Base-by-base conservation (phyloP, 345 rosid genomes). In the Excoecaria cochinchinensis region DNA sequence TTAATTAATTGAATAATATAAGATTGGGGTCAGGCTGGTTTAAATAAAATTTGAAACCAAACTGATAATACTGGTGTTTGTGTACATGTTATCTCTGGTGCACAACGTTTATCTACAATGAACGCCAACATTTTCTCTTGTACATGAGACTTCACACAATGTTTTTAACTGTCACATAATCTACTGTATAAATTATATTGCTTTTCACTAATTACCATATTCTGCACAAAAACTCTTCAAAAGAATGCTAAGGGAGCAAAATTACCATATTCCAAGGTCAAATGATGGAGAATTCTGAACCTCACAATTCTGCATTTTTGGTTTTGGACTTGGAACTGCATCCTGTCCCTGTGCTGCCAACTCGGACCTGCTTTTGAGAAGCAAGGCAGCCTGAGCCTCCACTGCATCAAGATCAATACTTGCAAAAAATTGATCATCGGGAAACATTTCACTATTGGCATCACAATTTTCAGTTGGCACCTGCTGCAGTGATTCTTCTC, bases 401-500 rank as follows among this genome's bases (percentile, higher is more conserved):
- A 95, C 74, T 3, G 94, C 97, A 74, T 95, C 97, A 56, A 95
- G 89, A 82, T 92, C 97, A 39, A 94, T 63, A 50, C 84, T 61
- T 22, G 87, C 97, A 22, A 83, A 95, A 81, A 95, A 95, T 74
- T 86, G 87, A 81, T 92, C 98, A 67, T 94, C 98, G 63, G 83
- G 85, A 36, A 78, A 74, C 14, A 59, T 70, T 12, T 86, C 84
- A 1, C 31, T 74, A 6, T 80, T 59, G 14, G 36, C 76, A 17
- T 72, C 79, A 38, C 17, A 16, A 25, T 67, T 69, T 22, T 74
- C 81, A 12, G 67, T 57, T n/a, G 77, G 70, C 68, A 25, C 60
- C 79, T 69, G 80, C 56, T 67, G 74, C 60, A 81, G 47, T 74
- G 77, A 36, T 72, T 84, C 76, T 76, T 73, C 74, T 17, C 73